Percentiles rank a stretch among this genome's conserved stretches.
These are phyloP conservation scores for Boletellus ananas DNA, from an alignment of 768 basidiomycete genomes.

Conservation along the genomic window DNA sequence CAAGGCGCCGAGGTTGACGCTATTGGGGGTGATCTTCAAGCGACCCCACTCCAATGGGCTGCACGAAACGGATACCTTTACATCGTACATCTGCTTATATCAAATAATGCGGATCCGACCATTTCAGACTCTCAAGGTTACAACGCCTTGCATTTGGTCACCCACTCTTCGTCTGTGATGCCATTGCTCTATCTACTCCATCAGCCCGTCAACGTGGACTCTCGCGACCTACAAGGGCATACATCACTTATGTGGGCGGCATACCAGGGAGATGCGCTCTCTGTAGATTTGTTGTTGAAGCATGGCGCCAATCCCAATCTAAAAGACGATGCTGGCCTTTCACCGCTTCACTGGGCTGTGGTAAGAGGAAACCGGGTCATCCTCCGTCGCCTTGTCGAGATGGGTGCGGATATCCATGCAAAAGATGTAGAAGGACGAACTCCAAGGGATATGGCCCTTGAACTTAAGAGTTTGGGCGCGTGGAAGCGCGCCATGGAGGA, in stretches of 20 bases:
- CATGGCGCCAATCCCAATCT: slow-evolving; percentile 80
- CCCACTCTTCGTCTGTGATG: slow-evolving; percentile 94
- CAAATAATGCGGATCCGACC: slow-evolving; percentile 88
- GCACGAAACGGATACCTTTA: slow-evolving; percentile 96
- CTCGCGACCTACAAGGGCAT: slow-evolving; percentile 87
- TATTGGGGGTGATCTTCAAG: slow-evolving; percentile 87
- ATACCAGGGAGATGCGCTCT: slow-evolving; percentile 96
- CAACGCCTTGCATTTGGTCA: slow-evolving; percentile 92
- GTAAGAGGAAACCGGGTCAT: slow-evolving; percentile 89
- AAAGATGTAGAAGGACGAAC: slow-evolving; percentile 86
- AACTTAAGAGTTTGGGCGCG: slow-evolving; percentile 86
- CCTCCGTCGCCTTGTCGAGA: slow-evolving; percentile 80
- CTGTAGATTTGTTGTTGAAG: slow-evolving; percentile 83
- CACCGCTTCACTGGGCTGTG: slow-evolving; percentile 96
- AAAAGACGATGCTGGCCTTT: slow-evolving; percentile 77
- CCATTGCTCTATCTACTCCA: slow-evolving; percentile 87
- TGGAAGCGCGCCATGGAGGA: slow-evolving; percentile 90
- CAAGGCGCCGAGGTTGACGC: slow-evolving; percentile 95
- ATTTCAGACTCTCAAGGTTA: slow-evolving; percentile 92
- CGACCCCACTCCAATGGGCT: slow-evolving; percentile 98
- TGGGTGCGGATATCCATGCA: slow-evolving; percentile 75
- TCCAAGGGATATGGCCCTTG: slow-evolving; percentile 90
- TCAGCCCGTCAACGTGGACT: slow-evolving; percentile 90
- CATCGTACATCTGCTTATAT: slow-evolving; percentile 86
- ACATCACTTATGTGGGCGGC: slow-evolving; percentile 98